Evolutionary conservation across 345 rosid genomes (phyloP).

Genomic region (Noccaea bulbosa): DNA sequence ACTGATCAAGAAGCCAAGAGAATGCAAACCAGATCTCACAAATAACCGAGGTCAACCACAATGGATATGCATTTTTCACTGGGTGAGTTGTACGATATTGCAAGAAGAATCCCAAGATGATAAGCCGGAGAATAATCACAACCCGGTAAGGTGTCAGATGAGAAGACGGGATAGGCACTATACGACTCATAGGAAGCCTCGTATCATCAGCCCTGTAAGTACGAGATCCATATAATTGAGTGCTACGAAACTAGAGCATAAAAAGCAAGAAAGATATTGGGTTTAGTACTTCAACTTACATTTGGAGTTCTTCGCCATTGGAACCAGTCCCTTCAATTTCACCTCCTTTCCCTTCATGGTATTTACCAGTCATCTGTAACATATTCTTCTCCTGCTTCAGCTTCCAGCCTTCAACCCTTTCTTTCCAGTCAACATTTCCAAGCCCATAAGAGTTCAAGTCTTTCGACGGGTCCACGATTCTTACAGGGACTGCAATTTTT

Average conservation of each 20-base stretch:
- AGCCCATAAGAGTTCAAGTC: conserved; percentile 99
- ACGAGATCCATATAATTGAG: background rate
- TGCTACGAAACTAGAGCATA: background rate
- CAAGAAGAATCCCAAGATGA: conserved; percentile 95
- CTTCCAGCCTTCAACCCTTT: conserved; percentile 99
- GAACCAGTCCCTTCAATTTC: conserved; percentile 98
- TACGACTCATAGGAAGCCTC: conserved; percentile 89
- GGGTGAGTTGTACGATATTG: conserved; percentile 98
- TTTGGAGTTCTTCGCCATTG: conserved; percentile 96
- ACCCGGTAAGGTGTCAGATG: conserved; percentile 83
- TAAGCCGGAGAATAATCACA: conserved; percentile 89
- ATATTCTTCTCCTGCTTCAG: conserved; percentile 94
- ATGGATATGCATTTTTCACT: conserved; percentile 85
- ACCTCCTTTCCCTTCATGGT: conserved; percentile 86
- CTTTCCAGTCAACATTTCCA: conserved; percentile 98
- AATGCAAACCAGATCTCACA: conserved; percentile 99
- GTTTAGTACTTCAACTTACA: conserved; percentile 57
- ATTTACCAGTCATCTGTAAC: conserved; percentile 75
- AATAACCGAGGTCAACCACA: conserved; percentile 95
- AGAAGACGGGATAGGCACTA: conserved; percentile 84
- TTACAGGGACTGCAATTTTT: conserved; percentile 76
- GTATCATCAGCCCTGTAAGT: conserved; percentile 87
- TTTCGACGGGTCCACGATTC: conserved; percentile 97
- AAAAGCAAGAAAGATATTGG: conserved; percentile 18
- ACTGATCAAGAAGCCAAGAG: conserved; percentile 99